Base-by-base conservation (phyloP, 352 stramenopile species). In the Pythium biforme region DNA sequence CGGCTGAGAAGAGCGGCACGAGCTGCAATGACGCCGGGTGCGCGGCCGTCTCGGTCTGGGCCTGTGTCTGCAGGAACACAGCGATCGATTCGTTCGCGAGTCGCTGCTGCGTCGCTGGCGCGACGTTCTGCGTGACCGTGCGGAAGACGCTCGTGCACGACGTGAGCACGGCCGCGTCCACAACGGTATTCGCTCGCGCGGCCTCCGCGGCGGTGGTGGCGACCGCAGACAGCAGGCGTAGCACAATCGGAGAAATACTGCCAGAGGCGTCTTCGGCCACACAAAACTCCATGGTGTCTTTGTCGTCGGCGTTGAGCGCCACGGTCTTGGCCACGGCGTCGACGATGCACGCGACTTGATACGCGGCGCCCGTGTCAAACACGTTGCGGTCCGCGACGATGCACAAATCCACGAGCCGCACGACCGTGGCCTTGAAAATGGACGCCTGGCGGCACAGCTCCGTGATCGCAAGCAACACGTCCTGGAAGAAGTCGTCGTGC, bases 231-330 rank as follows among this genome's bases (percentile, higher is more conserved):
- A 93, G 74, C 33, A 93, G 57, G 12, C 70, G 75, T 51, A 93
- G 83, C n/a, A 89, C 74, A 47, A 91, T 83, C 33, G 82, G 72
- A 23, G 63, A 55, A n/a, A 62, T 33, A 71, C 71, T 26, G 56
- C 45, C 39, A 56, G 33, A 7, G 62, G 23, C 45, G 19, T 27
- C 51, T 33, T 59, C 23, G 8, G 77, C 68, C 9, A 89, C 79
- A 29, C 83, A 93, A 57, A 92, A 93, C 56, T 92, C 81, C 86
- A 95, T 95, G 64, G 76, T 91, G 49, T 74, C 75, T 29, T 75
- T 77, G 39, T 90, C 79, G 4, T 79, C 75, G 4, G 77, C 77
- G 53, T 92, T 93, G 29, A 89, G 77, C 60, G 90, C 82, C 19
- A 95, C 75, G 31, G 92, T 95, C 68, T 87, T 86, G 20, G 86